Conservation (phyloP, 106 monocot species). For the Cymbidium sinense region DNA sequence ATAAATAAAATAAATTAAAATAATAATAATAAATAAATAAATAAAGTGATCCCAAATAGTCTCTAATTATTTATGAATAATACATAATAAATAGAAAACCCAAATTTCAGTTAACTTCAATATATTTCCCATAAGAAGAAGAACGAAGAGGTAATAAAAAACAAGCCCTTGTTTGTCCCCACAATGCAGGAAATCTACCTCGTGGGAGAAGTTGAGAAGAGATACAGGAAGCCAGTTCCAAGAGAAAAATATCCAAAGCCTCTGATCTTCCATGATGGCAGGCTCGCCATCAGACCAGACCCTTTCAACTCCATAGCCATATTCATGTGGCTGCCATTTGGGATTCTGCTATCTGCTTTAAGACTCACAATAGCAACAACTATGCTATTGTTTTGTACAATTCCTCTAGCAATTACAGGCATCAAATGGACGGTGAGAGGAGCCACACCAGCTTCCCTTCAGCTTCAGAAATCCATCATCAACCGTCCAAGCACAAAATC, state of each 20-base stretch:
- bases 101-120: too few relatives aligned
- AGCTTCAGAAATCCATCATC: too few relatives aligned
- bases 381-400: slow-evolving; percentile 15
- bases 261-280: slow-evolving; percentile 47
- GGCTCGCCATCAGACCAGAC: slow-evolving; percentile 38
- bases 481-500: too few relatives aligned
- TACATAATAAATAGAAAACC: too few relatives aligned
- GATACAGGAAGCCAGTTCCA: slow-evolving; percentile 22
- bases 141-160: too few relatives aligned
- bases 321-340: slow-evolving; percentile 41
- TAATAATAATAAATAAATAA: too few relatives aligned
- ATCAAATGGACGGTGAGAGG: neutral
- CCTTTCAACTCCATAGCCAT: slow-evolving; percentile 16
- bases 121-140: too few relatives aligned
- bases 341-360: slow-evolving; percentile 13
- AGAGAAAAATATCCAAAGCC: slow-evolving; percentile 34
- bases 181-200: slow-evolving; percentile 36
- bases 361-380: slow-evolving; percentile 9
- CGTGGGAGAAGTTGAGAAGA: slow-evolving; percentile 22
- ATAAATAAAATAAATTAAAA: too few relatives aligned
- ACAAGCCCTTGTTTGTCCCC: too few relatives aligned
- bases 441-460: neutral
- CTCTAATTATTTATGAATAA: too few relatives aligned
- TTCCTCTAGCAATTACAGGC: slow-evolving; percentile 18
- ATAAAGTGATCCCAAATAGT: too few relatives aligned